These are phyloP conservation scores for Candida orba DNA, from an alignment of 805 yeast genomes.

Conservation along the genomic window DNA sequence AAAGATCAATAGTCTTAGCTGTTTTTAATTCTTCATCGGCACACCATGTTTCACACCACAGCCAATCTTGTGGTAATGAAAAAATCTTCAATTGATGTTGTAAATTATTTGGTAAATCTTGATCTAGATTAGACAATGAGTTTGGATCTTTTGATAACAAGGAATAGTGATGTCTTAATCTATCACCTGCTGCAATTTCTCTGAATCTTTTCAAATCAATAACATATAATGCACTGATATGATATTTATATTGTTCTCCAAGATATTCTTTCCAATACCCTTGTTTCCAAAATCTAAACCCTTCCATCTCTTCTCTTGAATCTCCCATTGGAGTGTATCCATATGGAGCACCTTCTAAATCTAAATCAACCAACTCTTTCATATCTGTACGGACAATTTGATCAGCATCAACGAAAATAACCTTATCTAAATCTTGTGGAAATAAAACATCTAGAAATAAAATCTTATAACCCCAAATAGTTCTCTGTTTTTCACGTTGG, in stretches of 20 bases:
- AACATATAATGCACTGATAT: slow-evolving; percentile 78
- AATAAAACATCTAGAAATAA: slow-evolving; percentile 81
- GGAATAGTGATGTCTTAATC: slow-evolving; percentile 78
- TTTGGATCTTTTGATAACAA: slow-evolving; percentile 68
- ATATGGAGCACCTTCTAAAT: slow-evolving; percentile 76
- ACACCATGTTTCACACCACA: slow-evolving; percentile 96
- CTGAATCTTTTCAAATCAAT: slow-evolving; percentile 70
- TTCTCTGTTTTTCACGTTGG: slow-evolving; percentile 72
- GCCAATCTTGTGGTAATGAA: slow-evolving; percentile 76
- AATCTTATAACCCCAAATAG: slow-evolving; percentile 84
- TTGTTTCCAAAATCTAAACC: slow-evolving; percentile 83
- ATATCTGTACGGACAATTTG: slow-evolving; percentile 74
- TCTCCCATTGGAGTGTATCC: slow-evolving; percentile 88
- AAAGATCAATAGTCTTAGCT: slow-evolving; percentile 77
- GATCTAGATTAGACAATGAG: slow-evolving; percentile 80
- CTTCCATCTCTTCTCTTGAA: slow-evolving; percentile 72
- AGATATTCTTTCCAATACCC: slow-evolving; percentile 81
- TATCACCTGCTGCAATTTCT: slow-evolving; percentile 65
- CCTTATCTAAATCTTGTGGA: slow-evolving; percentile 67
- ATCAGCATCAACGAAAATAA: slow-evolving; percentile 83
- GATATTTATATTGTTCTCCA: slow-evolving; percentile 47
- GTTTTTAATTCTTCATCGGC: slow-evolving; percentile 47
- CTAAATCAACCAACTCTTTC: slow-evolving; percentile 57
- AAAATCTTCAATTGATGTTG: slow-evolving; percentile 61
- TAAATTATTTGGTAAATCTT: slow-evolving; percentile 86